A percentile compares a stretch with the other conserved stretches of the same genome.
These are phyloP conservation scores for Perkinsus olseni DNA, from an alignment of 169 alveolate species.

Conservation along the genomic window DNA sequence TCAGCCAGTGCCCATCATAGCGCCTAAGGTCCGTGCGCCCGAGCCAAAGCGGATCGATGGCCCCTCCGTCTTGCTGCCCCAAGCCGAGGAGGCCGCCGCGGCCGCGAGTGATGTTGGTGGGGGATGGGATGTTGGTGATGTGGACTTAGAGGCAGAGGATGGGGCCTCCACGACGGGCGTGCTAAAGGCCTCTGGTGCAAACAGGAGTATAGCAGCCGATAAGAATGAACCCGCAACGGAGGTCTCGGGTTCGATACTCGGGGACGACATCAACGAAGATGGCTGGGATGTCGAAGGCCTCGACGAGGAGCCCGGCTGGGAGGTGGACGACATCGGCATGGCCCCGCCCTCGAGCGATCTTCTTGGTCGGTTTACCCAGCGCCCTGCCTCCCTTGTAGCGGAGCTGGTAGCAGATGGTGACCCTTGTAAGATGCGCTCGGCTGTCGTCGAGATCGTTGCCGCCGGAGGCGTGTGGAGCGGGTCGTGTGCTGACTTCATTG, in stretches of 20 bases:
- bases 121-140: background rate
- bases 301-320: background rate
- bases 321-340: background rate
- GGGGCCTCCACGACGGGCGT: background rate
- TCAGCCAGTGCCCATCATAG: background rate
- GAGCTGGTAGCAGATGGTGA: background rate
- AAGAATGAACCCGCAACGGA: background rate
- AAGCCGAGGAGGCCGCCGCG: background rate
- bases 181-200: too few relatives aligned
- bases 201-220: too few relatives aligned
- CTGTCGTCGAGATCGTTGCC: background rate
- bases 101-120: background rate
- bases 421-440: background rate
- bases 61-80: background rate
- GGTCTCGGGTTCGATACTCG: background rate
- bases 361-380: background rate
- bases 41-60: background rate
- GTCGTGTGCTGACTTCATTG: background rate
- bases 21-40: background rate
- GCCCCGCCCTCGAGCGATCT: background rate
- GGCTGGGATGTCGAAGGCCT: background rate
- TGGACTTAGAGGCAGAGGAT: background rate
- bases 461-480: background rate
- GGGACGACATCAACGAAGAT: background rate
- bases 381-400: background rate